A percentile compares a stretch with the other conserved stretches of the same genome.
Evolutionary conservation across 306 rosid genomes (phyloP).

Genomic region (Quercus bicolor): DNA sequence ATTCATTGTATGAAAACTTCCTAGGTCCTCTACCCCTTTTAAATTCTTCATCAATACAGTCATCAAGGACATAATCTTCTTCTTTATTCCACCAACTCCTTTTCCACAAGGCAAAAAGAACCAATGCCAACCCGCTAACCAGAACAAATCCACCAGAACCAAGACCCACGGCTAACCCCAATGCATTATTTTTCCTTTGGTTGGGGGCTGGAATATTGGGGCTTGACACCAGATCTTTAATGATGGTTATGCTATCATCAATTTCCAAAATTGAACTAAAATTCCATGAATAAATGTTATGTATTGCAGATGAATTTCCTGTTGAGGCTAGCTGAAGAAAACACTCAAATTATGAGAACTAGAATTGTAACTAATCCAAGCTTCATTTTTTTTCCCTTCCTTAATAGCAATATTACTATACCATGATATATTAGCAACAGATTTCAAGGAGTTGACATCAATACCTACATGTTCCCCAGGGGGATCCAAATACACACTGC

Average conservation of each 20-base stretch:
- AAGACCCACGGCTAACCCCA: not conserved
- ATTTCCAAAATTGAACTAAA: not conserved
- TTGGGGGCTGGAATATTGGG: not conserved
- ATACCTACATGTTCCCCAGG: constrained; percentile 36
- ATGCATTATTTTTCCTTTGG: not conserved
- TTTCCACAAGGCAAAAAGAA: too few species aligned
- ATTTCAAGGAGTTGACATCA: constrained; percentile 23
- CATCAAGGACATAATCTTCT: too few species aligned
- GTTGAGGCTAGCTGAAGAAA: constrained; percentile 5
- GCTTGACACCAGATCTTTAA: too few species aligned
- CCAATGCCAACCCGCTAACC: not conserved
- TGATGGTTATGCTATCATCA: too few species aligned
- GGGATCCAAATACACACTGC: constrained; percentile 3
- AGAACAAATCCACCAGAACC: not conserved
- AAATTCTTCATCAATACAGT: too few species aligned
- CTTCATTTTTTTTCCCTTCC: constrained; percentile 22
- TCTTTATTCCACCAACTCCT: too few species aligned
- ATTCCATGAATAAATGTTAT: constrained; percentile 7
- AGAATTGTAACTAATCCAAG: constrained; percentile 34
- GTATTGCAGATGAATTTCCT: not conserved
- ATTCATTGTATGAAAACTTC: too few species aligned
- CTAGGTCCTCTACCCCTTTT: too few species aligned
- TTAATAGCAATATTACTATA: not conserved
- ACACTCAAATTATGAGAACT: constrained; percentile 29
- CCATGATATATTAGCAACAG: constrained; percentile 29